phyloP scores from a whole-genome alignment of 306 rosid genomes.

The Trichosanthes truncata region DNA sequence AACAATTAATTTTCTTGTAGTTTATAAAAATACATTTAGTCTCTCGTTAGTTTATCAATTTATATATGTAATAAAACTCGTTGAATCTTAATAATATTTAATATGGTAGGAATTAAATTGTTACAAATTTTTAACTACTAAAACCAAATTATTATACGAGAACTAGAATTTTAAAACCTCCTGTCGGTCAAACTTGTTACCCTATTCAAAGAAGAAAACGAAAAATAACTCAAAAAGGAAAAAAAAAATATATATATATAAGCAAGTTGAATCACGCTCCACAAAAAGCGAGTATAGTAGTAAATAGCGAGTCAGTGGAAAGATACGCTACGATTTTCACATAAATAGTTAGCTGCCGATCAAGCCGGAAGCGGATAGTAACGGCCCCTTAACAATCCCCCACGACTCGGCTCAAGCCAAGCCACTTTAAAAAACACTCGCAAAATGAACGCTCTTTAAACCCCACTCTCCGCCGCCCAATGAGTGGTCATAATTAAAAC shows the following conservation, averaged over 20 bases:
- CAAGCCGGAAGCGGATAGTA: constrained; percentile 3
- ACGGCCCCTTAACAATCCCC: constrained; percentile 13
- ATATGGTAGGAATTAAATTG: too few relatives aligned
- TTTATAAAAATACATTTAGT: too few relatives aligned
- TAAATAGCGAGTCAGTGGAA: not conserved
- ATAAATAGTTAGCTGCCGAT: constrained; percentile 12
- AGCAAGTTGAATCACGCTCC: not conserved
- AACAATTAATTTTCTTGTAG: too few relatives aligned
- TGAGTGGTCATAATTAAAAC: constrained; percentile 14
- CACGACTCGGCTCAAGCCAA: constrained; percentile 23
- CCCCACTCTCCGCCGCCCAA: constrained; percentile 25
- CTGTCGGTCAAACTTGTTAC: too few relatives aligned
- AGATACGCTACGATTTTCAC: not conserved
- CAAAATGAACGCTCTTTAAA: constrained; percentile 12
- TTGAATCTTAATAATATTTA: too few relatives aligned
- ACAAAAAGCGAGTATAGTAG: not conserved
- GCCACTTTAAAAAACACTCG: constrained; percentile 23
- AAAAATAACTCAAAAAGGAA: not conserved
- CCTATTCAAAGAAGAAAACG: too few relatives aligned
- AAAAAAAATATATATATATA: not conserved
- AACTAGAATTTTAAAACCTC: too few relatives aligned
- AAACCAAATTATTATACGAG: too few relatives aligned
- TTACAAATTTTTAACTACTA: too few relatives aligned
- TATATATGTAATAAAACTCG: too few relatives aligned
- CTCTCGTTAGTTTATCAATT: too few relatives aligned